These are phyloP conservation scores for Fusarium poae DNA, from an alignment of 2,329 filamentous ascomycete genomes.

Conservation along the genomic window DNA sequence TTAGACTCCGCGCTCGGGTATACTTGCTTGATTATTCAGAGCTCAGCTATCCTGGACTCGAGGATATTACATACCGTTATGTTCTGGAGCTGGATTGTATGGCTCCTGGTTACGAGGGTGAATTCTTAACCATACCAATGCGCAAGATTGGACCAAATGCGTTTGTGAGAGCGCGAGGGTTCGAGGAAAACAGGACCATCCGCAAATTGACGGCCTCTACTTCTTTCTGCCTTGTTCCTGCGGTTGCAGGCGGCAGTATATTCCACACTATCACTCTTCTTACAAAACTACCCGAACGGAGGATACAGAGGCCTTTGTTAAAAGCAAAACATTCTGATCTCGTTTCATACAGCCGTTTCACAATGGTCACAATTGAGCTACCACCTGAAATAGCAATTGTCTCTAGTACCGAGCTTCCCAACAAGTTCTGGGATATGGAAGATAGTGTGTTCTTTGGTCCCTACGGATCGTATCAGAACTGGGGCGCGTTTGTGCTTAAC, in stretches of 20 bases:
- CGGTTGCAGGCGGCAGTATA: not conserved
- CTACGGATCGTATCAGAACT: not conserved
- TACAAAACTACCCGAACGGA: not conserved
- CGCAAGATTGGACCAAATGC: not conserved
- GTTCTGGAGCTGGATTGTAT: not conserved
- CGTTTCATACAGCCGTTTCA: not conserved
- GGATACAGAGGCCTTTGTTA: not conserved
- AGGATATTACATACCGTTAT: not conserved
- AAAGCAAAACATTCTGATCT: not conserved
- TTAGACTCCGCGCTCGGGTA: not conserved
- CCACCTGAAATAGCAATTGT: not conserved
- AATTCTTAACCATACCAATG: not conserved
- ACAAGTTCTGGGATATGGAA: not conserved
- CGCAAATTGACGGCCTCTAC: not conserved
- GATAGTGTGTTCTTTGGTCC: not conserved
- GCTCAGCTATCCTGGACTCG: not conserved
- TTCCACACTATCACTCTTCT: not conserved
- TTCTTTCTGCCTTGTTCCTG: not conserved
- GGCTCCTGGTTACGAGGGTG: not conserved
- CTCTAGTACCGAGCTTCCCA: not conserved
- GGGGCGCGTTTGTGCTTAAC: not conserved
- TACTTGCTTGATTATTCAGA: not conserved
- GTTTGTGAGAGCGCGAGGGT: not conserved
- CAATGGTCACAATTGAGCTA: not conserved
- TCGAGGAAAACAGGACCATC: rapidly evolving